phyloP scores from a whole-genome alignment of 2,329 filamentous ascomycete species.

The Berkeleyomyces basicola region DNA sequence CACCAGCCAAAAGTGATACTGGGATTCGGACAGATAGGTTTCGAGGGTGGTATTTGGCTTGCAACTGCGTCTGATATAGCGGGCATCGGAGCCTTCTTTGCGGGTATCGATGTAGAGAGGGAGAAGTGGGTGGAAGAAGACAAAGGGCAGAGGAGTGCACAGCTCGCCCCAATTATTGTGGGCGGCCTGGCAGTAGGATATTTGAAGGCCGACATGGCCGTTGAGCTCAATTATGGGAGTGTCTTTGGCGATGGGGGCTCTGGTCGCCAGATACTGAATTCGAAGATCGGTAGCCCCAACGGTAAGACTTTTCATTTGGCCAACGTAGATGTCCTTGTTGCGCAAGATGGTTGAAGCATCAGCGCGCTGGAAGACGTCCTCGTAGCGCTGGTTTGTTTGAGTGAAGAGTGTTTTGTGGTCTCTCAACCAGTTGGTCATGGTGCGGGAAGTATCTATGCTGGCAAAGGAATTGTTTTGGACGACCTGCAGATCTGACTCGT shows the following conservation, averaged over 20 bases:
- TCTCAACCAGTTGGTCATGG: conserved; percentile 62
- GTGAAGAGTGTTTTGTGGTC: conserved; percentile 51
- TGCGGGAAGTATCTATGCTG: conserved; percentile 56
- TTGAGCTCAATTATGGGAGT: conserved; percentile 54
- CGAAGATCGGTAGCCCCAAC: conserved; percentile 37
- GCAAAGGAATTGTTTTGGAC: conserved; percentile 62
- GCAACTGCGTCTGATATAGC: conserved; percentile 86
- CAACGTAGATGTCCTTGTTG: conserved; percentile 31
- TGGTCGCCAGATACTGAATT: conserved; percentile 49
- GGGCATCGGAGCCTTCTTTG: conserved; percentile 66
- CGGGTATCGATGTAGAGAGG: conserved; percentile 89
- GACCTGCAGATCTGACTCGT: conserved; percentile 39
- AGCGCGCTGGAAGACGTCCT: conserved; percentile 50
- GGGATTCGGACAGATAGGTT: conserved; percentile 62
- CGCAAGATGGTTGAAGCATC: conserved; percentile 28
- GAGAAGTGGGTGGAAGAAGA: conserved; percentile 74
- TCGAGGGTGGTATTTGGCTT: conserved; percentile 77
- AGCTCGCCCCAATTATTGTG: conserved; percentile 53
- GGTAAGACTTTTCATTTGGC: conserved; percentile 29
- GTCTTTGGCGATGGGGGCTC: conserved; percentile 37
- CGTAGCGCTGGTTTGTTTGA: conserved; percentile 47
- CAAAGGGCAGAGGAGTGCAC: conserved; percentile 50
- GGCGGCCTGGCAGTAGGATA: conserved; percentile 50
- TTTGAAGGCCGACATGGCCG: conserved; percentile 57
- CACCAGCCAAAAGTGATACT: conserved; percentile 85